Evolutionary conservation across 371 early-diverging fungal species (phyloP), one percentile per base, ranked within the genome.

Genomic region (Haplosporangium sp.): DNA sequence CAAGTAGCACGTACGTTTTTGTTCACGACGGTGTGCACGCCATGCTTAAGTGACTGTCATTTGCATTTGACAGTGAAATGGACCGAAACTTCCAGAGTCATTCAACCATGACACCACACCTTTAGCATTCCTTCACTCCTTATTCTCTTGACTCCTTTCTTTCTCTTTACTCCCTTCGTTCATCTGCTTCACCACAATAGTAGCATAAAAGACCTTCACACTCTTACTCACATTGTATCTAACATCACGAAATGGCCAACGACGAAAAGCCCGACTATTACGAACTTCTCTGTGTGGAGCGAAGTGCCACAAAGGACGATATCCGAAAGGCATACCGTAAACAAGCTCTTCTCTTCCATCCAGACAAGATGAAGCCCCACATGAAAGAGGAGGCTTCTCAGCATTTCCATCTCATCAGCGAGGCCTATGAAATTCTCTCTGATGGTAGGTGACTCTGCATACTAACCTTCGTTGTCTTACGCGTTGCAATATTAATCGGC

Each of bases 301-400:
- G 90, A 20, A 82, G 80, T 52, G 95, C 95, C 16, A 84, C 87
- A 23, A 83, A 83, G 23, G 84, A 90, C 6, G 96, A 97, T 20
- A 91, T 98, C 58, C 95, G 94, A 67, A 94, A 94, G 75, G 95
- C 99, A 1, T 99, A 96, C 85, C 91, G 95, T 53, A 96, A 93
- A 83, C 89, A 93, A n/a, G 95, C 95, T 7, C 84, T 96, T 43
- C 86, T 90, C 84, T 90, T 93, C 81, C 97, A 97, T 81, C 96
- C 96, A 21, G 95, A 94, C 81, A 90, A 95, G 84, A 60, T 67
- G 64, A 81, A 89, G 57, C 63, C 82, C 3, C 74, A 70, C 82
- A 91, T 83, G 73, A 87, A 77, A 41, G 91, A 92, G 11, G 76
- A 84, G 20, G 94, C 96, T 6, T 95, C 94, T 1, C 84, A 86